A percentile compares a stretch with the other conserved stretches of the same genome.
phyloP scores from a whole-genome alignment of 305 asterid species.

The Vinca major region DNA sequence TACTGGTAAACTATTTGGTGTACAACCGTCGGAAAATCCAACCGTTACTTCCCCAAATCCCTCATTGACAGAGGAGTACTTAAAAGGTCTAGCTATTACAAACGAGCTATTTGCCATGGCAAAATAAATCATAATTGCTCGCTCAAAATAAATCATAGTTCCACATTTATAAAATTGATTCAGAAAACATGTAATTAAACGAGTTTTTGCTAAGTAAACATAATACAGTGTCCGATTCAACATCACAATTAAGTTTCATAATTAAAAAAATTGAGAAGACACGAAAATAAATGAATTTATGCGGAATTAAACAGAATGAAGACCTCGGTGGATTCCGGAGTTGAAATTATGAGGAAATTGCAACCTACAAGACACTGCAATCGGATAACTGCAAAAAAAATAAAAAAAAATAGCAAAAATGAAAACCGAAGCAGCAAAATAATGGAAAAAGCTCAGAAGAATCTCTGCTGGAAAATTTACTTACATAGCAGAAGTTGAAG shows the following conservation, averaged over 20 bases:
- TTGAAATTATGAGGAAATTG: background rate
- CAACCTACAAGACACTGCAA: background rate
- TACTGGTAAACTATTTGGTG: too few species aligned
- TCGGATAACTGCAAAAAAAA: background rate
- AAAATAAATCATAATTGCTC: background rate
- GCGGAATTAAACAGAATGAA: background rate
- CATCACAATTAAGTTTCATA: background rate
- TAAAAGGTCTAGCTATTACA: too few species aligned
- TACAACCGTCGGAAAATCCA: too few species aligned
- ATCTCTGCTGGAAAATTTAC: background rate
- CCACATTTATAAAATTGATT: background rate
- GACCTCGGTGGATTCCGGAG: background rate
- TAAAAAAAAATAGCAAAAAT: too few species aligned
- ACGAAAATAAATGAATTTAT: background rate
- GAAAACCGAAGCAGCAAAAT: background rate
- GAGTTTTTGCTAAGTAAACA: background rate
- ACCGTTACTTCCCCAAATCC: too few species aligned
- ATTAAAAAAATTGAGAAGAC: background rate
- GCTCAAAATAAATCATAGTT: background rate
- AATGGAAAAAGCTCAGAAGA: background rate
- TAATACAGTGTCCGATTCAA: background rate
- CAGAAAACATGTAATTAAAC: background rate
- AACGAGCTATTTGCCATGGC: background rate
- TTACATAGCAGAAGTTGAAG: slow-evolving; percentile 12
- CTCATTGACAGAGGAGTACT: too few species aligned